phyloP scores from a whole-genome alignment of 1,284 basidiomycete genomes.

The Ustilago sp. region DNA sequence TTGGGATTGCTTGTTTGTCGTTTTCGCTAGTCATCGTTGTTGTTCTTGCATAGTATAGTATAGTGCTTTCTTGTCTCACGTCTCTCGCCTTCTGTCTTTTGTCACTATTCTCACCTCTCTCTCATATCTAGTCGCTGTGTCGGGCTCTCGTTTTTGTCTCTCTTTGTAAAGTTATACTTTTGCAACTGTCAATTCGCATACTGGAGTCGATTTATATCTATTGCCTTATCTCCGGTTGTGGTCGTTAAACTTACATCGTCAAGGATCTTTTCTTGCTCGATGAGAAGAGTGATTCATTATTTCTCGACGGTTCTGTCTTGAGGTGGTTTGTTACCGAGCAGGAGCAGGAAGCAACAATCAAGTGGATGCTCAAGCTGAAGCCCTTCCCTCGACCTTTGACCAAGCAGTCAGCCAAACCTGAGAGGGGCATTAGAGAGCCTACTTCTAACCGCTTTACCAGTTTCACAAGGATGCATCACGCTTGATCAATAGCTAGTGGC shows the following conservation, averaged over 20 bases:
- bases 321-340: too few species aligned
- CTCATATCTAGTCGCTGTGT: conserved; percentile 4
- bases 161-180: conserved; percentile 6
- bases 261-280: too few species aligned
- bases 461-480: too few species aligned
- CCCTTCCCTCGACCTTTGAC: too few species aligned
- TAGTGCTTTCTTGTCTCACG: conserved; percentile 5
- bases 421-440: too few species aligned
- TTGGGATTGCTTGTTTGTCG: not conserved
- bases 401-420: too few species aligned
- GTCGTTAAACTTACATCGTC: not conserved
- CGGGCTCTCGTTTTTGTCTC: conserved; percentile 1
- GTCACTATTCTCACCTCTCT: conserved; percentile 9
- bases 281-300: too few species aligned
- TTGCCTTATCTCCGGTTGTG: not conserved
- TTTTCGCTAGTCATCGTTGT: not conserved
- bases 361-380: too few species aligned
- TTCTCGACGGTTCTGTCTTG: too few species aligned
- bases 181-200: not conserved
- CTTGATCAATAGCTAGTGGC: too few species aligned
- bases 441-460: too few species aligned
- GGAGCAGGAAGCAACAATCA: too few species aligned
- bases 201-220: not conserved
- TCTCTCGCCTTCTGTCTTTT: conserved; percentile 14
- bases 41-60: conserved; percentile 15